Base-by-base conservation (phyloP, 148 eudicot species). In the Salicornia ramosissima region DNA sequence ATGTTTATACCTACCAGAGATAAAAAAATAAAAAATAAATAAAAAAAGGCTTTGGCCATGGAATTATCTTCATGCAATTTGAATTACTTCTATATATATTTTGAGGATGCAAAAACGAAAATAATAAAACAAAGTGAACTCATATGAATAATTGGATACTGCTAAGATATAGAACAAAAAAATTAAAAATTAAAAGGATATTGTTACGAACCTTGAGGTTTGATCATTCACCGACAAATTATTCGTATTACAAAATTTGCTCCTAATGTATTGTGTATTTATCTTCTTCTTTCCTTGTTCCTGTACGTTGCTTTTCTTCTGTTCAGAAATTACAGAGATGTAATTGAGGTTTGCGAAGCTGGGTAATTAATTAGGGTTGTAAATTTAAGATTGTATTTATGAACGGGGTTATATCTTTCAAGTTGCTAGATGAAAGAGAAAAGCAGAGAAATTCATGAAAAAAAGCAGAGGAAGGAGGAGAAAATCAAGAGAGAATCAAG, bases 371-470 rank as follows among this genome's bases (percentile, higher is more conserved):
- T 50, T 65, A 13, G 52, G 53, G 24, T 10, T 58, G 54, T 22
- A 57, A 57, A 15, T 74, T 68, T 15, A 14, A 9, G 71, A 3
- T 36, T 36, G 8, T n/a, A n/a, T n/a, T n/a, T n/a, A 65, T 39
- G 63, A 70, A 76, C 59, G 47, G 64, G 75, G 79, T 33, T 46
- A 64, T 64, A 2, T 22, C 24, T 64, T 76, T 71, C 28, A 10
- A 65, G 60, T 53, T 65, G 66, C 19, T 22, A 22, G 63, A 59
- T 72, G 62, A 34, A 72, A 47, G 60, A 64, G 33, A 46, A 5
- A 34, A 14, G 36, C n/a, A 70, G 47, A 31, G 10, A 25, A 61
- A 39, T 57, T 57, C n/a, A 56, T 19, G 40, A 22, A 29, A 33
- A 28, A 24, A 18, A 31, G 42, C n/a, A 62, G 18, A 31, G 25